Evolutionary conservation across 768 basidiomycete genomes (phyloP).

Genomic region (Lyophyllum shimeji): DNA sequence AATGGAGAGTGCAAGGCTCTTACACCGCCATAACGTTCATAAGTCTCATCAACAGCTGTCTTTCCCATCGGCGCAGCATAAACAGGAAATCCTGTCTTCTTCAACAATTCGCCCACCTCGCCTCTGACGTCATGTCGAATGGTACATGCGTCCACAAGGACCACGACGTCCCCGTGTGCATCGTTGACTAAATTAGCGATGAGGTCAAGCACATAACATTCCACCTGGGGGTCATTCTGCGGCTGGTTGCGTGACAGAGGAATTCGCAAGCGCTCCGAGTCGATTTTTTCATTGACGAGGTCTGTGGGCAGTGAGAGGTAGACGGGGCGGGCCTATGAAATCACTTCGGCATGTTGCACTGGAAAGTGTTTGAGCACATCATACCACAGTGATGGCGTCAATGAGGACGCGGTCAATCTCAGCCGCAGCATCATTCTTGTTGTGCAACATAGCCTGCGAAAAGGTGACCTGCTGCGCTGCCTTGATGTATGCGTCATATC

Average conservation of each 20-base stretch:
- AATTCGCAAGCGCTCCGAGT: constrained; percentile 58
- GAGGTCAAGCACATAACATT: constrained; percentile 70
- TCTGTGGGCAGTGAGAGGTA: constrained; percentile 89
- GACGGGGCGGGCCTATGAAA: constrained; percentile 70
- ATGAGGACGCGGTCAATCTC: constrained; percentile 81
- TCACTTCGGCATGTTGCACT: background rate
- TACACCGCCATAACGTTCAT: constrained; percentile 78
- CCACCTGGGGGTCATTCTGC: constrained; percentile 54
- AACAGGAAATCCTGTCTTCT: constrained; percentile 68
- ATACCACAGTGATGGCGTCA: constrained; percentile 59
- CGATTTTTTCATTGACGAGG: constrained; percentile 67
- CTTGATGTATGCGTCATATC: constrained; percentile 78
- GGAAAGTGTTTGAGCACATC: background rate
- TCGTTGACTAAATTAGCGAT: constrained; percentile 64
- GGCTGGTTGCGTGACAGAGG: constrained; percentile 52
- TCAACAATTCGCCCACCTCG: constrained; percentile 62
- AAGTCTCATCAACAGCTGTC: constrained; percentile 67
- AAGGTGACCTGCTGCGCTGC: constrained; percentile 76
- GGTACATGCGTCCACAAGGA: constrained; percentile 83
- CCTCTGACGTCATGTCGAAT: constrained; percentile 66
- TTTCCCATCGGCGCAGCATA: constrained; percentile 84
- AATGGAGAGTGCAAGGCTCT: constrained; percentile 25
- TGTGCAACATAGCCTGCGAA: constrained; percentile 60
- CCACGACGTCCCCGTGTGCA: constrained; percentile 66
- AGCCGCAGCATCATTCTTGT: constrained; percentile 52